Conservation (phyloP, 78 protist genomes). For the Salpingoeca rosetta region DNA sequence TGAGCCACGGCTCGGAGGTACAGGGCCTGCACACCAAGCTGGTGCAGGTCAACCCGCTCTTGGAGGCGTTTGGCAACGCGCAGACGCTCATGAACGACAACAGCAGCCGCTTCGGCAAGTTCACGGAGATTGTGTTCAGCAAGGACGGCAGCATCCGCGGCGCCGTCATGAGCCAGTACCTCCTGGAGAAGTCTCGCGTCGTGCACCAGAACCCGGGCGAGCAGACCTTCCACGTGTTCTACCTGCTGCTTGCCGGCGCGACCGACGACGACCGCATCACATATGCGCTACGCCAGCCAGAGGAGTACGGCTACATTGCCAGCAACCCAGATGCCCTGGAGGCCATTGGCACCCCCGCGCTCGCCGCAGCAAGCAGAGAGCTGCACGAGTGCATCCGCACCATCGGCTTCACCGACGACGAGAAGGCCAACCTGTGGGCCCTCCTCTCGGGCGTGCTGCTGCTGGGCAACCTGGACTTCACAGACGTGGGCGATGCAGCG, state of each 20-base stretch:
- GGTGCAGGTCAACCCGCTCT: conserved; percentile 48
- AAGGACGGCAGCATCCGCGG: background rate
- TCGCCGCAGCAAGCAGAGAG: background rate
- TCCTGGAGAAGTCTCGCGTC: conserved; percentile 20
- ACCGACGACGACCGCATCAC: background rate
- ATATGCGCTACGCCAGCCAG: background rate
- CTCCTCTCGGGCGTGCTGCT: conserved; percentile 37
- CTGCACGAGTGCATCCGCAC: background rate
- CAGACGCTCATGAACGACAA: conserved; percentile 48
- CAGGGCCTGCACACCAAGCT: background rate
- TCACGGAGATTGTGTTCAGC: background rate
- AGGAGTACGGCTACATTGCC: background rate
- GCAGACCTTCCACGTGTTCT: conserved; percentile 49
- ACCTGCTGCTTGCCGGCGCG: background rate
- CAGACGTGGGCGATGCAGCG: background rate
- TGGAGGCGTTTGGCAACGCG: conserved; percentile 84
- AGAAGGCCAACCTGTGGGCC: background rate
- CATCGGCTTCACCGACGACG: background rate
- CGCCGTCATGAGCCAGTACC: conserved; percentile 13
- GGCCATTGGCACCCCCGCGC: background rate
- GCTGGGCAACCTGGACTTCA: conserved; percentile 45
- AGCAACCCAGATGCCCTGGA: background rate
- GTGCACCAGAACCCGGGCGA: conserved; percentile 19
- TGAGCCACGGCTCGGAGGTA: background rate
- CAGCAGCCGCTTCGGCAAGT: conserved; percentile 35